Conservation (phyloP, 164 flowering plant species). For the Taxillus chinensis region DNA sequence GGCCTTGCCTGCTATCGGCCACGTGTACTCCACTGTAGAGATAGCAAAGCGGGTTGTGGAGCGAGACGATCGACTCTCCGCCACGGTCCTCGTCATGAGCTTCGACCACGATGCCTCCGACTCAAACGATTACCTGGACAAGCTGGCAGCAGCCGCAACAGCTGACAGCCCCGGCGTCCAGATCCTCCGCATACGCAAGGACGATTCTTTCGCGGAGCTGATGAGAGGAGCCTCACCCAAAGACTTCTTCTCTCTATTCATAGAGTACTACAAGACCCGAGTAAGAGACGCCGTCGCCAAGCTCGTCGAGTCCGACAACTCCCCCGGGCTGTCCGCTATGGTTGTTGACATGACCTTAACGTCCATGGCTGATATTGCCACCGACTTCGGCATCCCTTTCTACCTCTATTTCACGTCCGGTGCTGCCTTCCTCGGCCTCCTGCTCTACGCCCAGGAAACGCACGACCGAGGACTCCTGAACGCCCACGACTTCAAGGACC, state of each 20-base stretch:
- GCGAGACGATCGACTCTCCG: too few species aligned
- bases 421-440: conserved; percentile 5
- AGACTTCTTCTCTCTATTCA: background rate
- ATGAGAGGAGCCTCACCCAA: background rate
- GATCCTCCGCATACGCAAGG: background rate
- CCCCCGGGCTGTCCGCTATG: conserved; percentile 8
- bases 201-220: background rate
- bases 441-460: background rate
- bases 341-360: conserved; percentile 27
- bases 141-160: background rate
- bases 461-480: background rate
- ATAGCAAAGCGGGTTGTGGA: too few species aligned
- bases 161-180: conserved; percentile 11
- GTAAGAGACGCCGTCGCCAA: conserved; percentile 10
- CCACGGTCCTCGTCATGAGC: too few species aligned
- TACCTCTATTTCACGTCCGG: conserved; percentile 29
- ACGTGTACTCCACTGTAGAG: too few species aligned
- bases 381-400: conserved; percentile 23
- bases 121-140: background rate
- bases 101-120: too few species aligned
- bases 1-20: too few species aligned
- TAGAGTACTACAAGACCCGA: conserved; percentile 12
- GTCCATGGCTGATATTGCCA: conserved; percentile 27
- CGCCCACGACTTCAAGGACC: background rate
- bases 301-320: background rate